Evolutionary conservation across 768 basidiomycete genomes (phyloP).

Genomic region (Lanmaoa pseudosensibilis): DNA sequence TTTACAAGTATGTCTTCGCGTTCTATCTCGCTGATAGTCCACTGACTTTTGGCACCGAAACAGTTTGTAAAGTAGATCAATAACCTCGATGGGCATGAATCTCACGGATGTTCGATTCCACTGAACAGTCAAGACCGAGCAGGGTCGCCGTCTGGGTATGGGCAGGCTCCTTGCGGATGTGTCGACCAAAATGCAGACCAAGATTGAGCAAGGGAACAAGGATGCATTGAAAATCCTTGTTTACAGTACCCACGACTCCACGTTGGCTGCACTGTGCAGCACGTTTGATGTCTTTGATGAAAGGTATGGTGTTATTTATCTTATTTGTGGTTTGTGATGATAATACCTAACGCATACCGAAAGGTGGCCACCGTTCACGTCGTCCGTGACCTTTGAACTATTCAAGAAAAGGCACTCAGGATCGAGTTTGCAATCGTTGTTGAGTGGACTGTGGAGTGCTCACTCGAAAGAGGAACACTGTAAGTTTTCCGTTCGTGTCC

Average conservation of each 20-base stretch:
- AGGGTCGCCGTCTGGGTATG: constrained; percentile 76
- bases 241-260: constrained; percentile 72
- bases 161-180: constrained; percentile 70
- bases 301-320: constrained; percentile 40
- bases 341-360: constrained; percentile 18
- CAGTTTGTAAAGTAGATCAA: constrained; percentile 25
- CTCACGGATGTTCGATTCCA: constrained; percentile 11
- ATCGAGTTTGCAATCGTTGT: constrained; percentile 38
- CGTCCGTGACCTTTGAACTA: constrained; percentile 72
- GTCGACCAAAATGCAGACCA: constrained; percentile 59
- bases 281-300: constrained; percentile 76
- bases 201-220: constrained; percentile 43
- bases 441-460: constrained; percentile 41
- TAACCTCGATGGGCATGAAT: background rate
- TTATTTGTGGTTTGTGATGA: background rate
- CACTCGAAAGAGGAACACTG: constrained; percentile 42
- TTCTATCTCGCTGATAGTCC: background rate
- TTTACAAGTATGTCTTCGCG: constrained; percentile 50
- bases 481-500: constrained; percentile 24
- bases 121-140: constrained; percentile 63
- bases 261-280: constrained; percentile 58
- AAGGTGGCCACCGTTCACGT: constrained; percentile 75
- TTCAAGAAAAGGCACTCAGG: constrained; percentile 43
- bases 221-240: constrained; percentile 65
- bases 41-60: constrained; percentile 8